Base-by-base conservation (phyloP, 441 rosid genomes). In the Mallotus japonicus region DNA sequence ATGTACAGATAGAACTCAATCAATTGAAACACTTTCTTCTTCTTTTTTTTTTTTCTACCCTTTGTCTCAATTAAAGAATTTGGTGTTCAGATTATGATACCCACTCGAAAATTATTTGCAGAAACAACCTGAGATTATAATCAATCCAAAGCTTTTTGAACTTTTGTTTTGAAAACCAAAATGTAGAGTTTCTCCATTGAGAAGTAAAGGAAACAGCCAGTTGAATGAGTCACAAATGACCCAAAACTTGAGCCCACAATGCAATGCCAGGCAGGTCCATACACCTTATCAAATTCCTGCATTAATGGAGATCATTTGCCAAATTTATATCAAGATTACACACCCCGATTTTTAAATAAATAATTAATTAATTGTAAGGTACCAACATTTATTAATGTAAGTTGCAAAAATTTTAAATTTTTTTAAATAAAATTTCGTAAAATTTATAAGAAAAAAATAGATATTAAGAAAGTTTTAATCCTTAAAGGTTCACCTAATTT, bases 261-360 rank as follows among this genome's bases (percentile, higher is more conserved):
- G 75, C 87, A 84, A 65, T 84, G 87, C 87, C 87, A 84, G 15
- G 85, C 85, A 28, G 87, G 83, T 14, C 87, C 87, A 70, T 82
- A 82, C 44, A 69, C 77, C 34, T 80, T 78, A 46, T 84, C 87
- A n/a, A 84, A 84, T 55, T 84, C 87, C 85, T 84, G 82, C 77
- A 71, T 34, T 10, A 22, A 37, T 9, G 46, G 46, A 42, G 46
- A 62, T 24, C 28, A 24, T 34, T 20, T 11, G 6, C 37, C 40
- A 62, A 62, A 17, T 37, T 22, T 42, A 17, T 42, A 6, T 4
- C 12, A 17, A 17, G 8, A 17, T 8, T 17, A 24, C 68, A 40
- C 8, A 8, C 28, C 28, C 2, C 2, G 2, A 24, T 0, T 24
- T 24, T 2, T 24, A 24, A 24, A 24, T 24, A 24, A 24, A 24